Evolutionary conservation across 441 rosid species (phyloP), one percentile per base, ranked within the genome.

Genomic region (Rhodomyrtus psidioides): DNA sequence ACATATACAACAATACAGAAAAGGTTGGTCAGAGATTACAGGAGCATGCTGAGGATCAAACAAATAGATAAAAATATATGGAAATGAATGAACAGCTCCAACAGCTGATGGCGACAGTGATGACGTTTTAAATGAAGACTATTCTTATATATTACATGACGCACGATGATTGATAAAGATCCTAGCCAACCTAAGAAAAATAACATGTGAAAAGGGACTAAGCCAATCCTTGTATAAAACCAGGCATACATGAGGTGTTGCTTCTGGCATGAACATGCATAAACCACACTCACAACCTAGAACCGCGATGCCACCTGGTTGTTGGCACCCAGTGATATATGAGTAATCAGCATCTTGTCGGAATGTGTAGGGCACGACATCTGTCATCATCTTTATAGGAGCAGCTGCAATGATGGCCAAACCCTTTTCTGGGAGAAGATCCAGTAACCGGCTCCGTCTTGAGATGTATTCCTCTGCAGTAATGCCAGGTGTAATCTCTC

Each of bases 261-360:
- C 86, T 92, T 95, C 98, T 4, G 98, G 99, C 98, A 97, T 96
- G 94, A 97, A 97, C 99, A 97, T 97, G 94, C 96, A 97, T 91
- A 97, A 92, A 86, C 99, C 99, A 19, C 44, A 89, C 49, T 94
- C 96, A 51, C 81, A 91, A 85, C 97, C 91, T 86, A 97, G 91
- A 87, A 96, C 94, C 5, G 99, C 98, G 85, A 96, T 89, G 83
- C 99, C 98, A 88, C 98, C 99, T 39, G 99, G 97, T 89, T 97
- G 99, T 42, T 95, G 96, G 91, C 99, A 97, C 82, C 99, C 99
- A 26, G 99, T 96, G 85, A 96, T 87, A 86, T 96, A 97, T 74
- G 90, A 90, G 89, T 95, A 97, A 89, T 95, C 94, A 86, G 99
- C 95, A 86, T 97, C 98, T 90, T 93, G 99, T 81, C 98, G 92